phyloP scores from a whole-genome alignment of 805 yeast species.

The Wickerhamiella qilinensis region DNA sequence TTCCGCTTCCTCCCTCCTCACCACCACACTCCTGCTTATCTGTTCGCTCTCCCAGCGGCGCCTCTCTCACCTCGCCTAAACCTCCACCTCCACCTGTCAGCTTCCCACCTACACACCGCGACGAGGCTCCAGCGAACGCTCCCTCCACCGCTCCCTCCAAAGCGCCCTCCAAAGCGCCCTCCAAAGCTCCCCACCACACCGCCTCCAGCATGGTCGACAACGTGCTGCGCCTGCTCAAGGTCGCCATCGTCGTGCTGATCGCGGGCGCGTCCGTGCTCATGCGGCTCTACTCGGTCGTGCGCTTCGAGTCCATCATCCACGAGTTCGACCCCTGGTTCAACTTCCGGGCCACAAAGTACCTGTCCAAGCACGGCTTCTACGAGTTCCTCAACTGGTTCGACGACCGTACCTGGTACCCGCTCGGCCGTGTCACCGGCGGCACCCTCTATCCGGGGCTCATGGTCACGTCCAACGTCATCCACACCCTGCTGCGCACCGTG shows the following conservation, averaged over 20 bases:
- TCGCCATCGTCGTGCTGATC: conserved; percentile 53
- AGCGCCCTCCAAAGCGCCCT: too few species aligned
- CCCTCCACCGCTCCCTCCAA: too few species aligned
- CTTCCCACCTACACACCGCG: too few species aligned
- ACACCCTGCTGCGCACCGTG: conserved; percentile 47
- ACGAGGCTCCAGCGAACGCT: too few species aligned
- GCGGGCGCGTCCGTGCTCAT: conserved; percentile 88
- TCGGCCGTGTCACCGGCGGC: conserved; percentile 98
- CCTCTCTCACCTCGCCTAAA: too few species aligned
- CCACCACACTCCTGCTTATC: too few species aligned
- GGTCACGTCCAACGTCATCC: conserved; percentile 91
- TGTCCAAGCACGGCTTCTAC: conserved; percentile 69
- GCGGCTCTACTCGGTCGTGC: conserved; percentile 86
- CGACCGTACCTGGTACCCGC: conserved; percentile 97
- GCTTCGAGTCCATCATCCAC: conserved; percentile 92
- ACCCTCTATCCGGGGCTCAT: conserved; percentile 94
- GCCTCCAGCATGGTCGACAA: conserved; percentile 2
- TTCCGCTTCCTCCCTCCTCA: too few species aligned
- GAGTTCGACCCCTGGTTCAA: conserved; percentile 62
- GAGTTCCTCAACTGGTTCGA: conserved; percentile 97
- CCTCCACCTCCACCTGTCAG: too few species aligned
- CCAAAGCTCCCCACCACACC: background rate
- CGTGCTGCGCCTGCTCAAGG: conserved; percentile 32
- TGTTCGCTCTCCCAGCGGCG: too few species aligned
- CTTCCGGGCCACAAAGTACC: conserved; percentile 86